Evolutionary conservation across 179 eudicot species (phyloP), one percentile per base, ranked within the genome.

Genomic region (Actinidia arguta): DNA sequence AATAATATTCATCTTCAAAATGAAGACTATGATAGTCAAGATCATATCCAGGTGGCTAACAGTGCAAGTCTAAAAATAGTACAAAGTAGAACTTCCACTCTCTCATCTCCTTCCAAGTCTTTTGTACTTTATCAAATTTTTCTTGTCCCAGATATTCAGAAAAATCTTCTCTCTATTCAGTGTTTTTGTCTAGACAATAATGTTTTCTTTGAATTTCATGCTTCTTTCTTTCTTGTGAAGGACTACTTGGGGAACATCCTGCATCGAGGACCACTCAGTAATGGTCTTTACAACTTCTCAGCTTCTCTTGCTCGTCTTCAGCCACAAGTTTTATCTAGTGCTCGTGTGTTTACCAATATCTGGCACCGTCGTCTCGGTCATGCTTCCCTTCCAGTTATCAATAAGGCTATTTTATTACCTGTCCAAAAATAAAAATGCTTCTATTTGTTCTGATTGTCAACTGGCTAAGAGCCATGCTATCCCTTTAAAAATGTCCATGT

Each of bases 181-280:
- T 62, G 24, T 3, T 52, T 74, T 14, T 51, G 61, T 51, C n/a
- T 22, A 51, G 62, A 74, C 8, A 74, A 74, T 52, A 24, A 22
- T 74, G 11, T 74, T 0, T 74, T 50, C 14, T 74, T 74, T 52
- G 62, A 74, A 51, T 52, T 51, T 74, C 62, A 74, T 13, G 8
- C 59, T 10, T 51, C 59, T 1, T 12, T 22, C 13, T 74, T 74
- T n/a, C 6, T 51, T 74, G 78, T 74, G 61, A 74, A 74, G 62
- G 78, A 52, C 52, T 31, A 22, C n/a, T 8, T 74, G 17, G 5
- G 9, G 44, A 51, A 12, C 0, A 13, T 0, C 14, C 42, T 51
- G 16, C 78, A 50, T 16, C 58, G 18, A 1, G 62, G 44, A 22
- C 42, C 17, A 31, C n/a, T 8, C 25, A 74, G 39, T 3, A 12